Conservation (phyloP, 768 basidiomycete genomes). For the Tulasnella sp. region DNA sequence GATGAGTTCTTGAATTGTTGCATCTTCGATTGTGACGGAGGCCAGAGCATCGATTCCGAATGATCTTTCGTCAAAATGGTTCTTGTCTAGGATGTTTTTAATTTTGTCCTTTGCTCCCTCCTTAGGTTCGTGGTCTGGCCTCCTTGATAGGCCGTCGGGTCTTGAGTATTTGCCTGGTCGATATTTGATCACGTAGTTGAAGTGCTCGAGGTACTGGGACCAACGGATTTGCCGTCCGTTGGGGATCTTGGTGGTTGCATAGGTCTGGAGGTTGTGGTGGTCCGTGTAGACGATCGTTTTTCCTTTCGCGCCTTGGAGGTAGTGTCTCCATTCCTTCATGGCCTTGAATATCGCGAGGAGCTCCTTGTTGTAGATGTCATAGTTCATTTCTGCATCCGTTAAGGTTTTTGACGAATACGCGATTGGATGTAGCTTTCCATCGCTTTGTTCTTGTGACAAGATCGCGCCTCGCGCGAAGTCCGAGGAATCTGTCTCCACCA, state of each 20-base stretch:
- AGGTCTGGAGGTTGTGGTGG: background rate
- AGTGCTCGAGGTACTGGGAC: background rate
- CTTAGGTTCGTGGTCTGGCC: background rate
- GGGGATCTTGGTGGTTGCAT: background rate
- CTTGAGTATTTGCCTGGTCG: background rate
- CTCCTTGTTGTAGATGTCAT: constrained; percentile 25
- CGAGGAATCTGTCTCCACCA: background rate
- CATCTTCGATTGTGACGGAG: background rate
- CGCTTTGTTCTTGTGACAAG: background rate
- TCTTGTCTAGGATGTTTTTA: background rate
- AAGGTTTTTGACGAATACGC: constrained; percentile 5
- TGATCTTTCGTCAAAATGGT: background rate
- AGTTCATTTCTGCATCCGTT: constrained; percentile 9
- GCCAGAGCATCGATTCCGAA: background rate
- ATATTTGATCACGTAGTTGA: background rate
- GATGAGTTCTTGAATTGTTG: background rate
- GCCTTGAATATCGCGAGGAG: constrained; percentile 20
- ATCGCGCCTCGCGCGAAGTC: background rate
- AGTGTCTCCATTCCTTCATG: constrained; percentile 3
- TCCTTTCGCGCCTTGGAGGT: background rate
- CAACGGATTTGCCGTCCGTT: background rate
- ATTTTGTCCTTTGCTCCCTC: background rate
- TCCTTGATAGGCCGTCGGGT: background rate
- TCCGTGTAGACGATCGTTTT: background rate
- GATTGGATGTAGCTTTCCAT: constrained; percentile 9